These are phyloP conservation scores for Asterionellopsis glacialis DNA, from an alignment of 108 stramenopile species.

Conservation along the genomic window DNA sequence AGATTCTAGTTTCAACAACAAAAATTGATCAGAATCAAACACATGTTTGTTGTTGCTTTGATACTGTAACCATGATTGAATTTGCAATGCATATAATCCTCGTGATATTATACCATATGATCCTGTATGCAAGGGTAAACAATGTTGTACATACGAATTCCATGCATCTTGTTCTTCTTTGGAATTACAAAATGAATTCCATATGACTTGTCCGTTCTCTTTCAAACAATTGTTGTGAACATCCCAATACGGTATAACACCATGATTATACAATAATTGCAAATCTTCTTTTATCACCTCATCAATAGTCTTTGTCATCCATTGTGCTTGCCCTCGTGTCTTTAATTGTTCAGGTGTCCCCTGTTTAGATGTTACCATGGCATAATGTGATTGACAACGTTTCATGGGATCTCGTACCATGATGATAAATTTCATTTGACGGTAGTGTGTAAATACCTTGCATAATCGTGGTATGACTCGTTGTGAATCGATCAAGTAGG, in stretches of 20 bases:
- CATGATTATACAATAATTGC: constrained; percentile 50
- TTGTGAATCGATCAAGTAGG: constrained; percentile 85
- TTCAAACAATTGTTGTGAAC: neutral
- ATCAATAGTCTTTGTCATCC: constrained; percentile 76
- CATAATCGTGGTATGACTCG: constrained; percentile 89
- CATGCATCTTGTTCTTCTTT: constrained; percentile 61
- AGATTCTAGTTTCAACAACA: constrained; percentile 81
- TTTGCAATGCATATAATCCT: constrained; percentile 90
- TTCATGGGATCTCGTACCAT: constrained; percentile 93
- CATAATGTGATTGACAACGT: constrained; percentile 89
- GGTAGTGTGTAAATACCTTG: constrained; percentile 41
- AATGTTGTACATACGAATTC: constrained; percentile 56
- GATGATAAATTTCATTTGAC: constrained; percentile 75
- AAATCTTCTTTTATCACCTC: constrained; percentile 83
- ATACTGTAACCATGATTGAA: constrained; percentile 95
- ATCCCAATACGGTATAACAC: constrained; percentile 80
- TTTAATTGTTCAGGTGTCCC: constrained; percentile 82
- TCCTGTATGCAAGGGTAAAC: constrained; percentile 77
- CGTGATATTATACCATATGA: constrained; percentile 82
- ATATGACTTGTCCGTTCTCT: constrained; percentile 34
- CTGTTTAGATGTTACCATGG: constrained; percentile 85
- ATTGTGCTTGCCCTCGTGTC: constrained; percentile 66
- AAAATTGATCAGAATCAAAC: too few relatives aligned
- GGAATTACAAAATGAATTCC: constrained; percentile 44
- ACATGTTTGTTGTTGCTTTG: too few relatives aligned